These are phyloP conservation scores for Kalanchoe fedtschenkoi DNA, from an alignment of 164 flowering plant species.

Conservation along the genomic window DNA sequence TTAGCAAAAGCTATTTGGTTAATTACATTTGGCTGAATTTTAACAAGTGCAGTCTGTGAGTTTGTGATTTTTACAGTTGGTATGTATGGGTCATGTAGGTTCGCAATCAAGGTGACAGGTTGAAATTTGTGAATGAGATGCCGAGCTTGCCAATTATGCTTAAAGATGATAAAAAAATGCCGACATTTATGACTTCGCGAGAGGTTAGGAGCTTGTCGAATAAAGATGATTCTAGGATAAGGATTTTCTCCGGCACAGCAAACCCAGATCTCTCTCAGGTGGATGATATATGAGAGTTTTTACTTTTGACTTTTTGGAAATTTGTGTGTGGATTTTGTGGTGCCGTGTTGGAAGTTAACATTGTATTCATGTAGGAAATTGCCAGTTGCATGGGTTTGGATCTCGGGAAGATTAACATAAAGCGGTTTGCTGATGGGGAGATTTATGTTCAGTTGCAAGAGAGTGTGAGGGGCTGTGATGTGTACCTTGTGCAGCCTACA, in stretches of 20 bases:
- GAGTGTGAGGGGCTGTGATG: constrained; percentile 99
- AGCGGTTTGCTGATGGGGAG: constrained; percentile 96
- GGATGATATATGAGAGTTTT: background rate
- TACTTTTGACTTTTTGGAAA: background rate
- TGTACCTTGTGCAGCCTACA: constrained; percentile 85
- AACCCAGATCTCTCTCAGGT: constrained; percentile 86
- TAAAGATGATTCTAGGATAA: constrained; percentile 32
- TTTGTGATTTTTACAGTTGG: background rate
- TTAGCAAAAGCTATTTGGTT: background rate
- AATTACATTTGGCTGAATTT: background rate
- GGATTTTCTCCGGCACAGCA: constrained; percentile 90
- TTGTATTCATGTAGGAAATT: constrained; percentile 51
- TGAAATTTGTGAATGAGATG: constrained; percentile 1
- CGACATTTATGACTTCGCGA: background rate
- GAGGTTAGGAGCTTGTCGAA: background rate
- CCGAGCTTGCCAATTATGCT: background rate
- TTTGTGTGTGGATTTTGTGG: background rate
- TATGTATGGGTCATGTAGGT: background rate
- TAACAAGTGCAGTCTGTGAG: constrained; percentile 12
- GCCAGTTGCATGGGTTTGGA: constrained; percentile 92
- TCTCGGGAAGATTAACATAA: constrained; percentile 76
- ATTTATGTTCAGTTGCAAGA: constrained; percentile 95
- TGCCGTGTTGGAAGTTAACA: background rate
- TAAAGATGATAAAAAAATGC: background rate
- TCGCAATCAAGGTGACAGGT: background rate